Conservation (phyloP, 768 basidiomycete species). For the Tricholomella constricta region DNA sequence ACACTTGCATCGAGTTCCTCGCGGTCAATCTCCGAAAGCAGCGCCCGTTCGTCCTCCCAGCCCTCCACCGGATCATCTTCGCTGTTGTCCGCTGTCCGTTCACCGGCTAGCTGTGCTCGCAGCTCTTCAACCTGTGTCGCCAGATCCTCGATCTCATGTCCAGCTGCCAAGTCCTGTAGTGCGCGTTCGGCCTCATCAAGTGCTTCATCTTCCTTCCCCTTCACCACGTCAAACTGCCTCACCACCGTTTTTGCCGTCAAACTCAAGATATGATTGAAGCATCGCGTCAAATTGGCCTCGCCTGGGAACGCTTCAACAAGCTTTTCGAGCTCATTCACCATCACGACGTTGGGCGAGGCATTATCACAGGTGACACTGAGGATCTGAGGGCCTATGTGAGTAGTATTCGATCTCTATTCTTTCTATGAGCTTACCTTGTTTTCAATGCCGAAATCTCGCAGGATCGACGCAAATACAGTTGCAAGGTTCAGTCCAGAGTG, state of each 20-base stretch:
- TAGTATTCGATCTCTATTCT: too few relatives aligned
- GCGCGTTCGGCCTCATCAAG: constrained; percentile 5
- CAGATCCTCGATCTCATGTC: not conserved
- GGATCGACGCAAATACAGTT: constrained; percentile 25
- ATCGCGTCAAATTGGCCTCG: constrained; percentile 19
- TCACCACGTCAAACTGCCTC: constrained; percentile 29
- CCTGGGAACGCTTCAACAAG: constrained; percentile 23
- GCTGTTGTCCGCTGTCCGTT: constrained; percentile 15
- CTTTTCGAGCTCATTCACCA: constrained; percentile 28
- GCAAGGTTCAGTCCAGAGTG: constrained; percentile 35
- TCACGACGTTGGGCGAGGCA: constrained; percentile 33
- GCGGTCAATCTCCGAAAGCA: constrained; percentile 8
- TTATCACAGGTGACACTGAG: too few relatives aligned
- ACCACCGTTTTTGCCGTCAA: constrained; percentile 33
- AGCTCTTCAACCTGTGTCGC: constrained; percentile 9
- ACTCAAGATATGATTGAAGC: constrained; percentile 39
- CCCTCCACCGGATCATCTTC: constrained; percentile 17
- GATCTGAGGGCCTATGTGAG: constrained; percentile 22
- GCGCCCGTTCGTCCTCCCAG: constrained; percentile 26
- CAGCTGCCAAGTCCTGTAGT: constrained; percentile 14
- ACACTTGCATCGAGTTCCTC: constrained; percentile 17
- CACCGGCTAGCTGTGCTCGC: constrained; percentile 12
- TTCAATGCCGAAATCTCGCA: constrained; percentile 31
- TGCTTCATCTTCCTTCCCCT: constrained; percentile 10
- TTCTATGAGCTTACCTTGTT: constrained; percentile 27